Percentiles rank a stretch among this genome's conserved stretches.
phyloP scores from a whole-genome alignment of 345 rosid species.

The Pseudoturritis turrita region DNA sequence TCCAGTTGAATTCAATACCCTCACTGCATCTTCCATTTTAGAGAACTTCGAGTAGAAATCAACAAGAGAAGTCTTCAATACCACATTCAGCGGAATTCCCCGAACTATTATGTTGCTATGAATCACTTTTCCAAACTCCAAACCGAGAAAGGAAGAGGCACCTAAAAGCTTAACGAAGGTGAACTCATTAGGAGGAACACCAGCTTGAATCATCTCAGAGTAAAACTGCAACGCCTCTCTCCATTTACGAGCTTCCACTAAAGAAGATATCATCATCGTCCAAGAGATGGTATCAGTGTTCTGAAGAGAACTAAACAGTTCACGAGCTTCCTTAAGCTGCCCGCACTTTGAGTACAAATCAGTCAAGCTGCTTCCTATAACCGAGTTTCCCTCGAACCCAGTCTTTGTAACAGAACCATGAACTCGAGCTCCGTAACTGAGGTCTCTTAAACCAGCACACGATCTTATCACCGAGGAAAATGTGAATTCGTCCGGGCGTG shows the following conservation, averaged over 20 bases:
- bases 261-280: slow-evolving; percentile 63
- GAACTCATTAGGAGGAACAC: slow-evolving; percentile 51
- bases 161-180: slow-evolving; percentile 57
- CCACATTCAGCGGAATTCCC: slow-evolving; percentile 50
- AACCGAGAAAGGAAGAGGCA: slow-evolving; percentile 42
- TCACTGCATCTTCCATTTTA: slow-evolving; percentile 46
- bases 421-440: slow-evolving; percentile 37
- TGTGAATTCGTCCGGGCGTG: slow-evolving; percentile 57
- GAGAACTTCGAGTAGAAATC: slow-evolving; percentile 48
- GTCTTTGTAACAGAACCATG: slow-evolving; percentile 47
- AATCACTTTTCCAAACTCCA: slow-evolving; percentile 45
- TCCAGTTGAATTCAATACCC: slow-evolving; percentile 37
- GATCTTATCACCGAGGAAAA: slow-evolving; percentile 51
- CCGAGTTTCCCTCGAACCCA: slow-evolving; percentile 46
- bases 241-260: slow-evolving; percentile 45
- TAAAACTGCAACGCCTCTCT: slow-evolving; percentile 45
- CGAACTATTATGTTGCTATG: slow-evolving; percentile 46
- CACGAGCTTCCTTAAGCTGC: slow-evolving; percentile 37
- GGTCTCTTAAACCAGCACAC: slow-evolving; percentile 43
- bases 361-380: slow-evolving; percentile 45
- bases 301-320: slow-evolving; percentile 37
- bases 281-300: slow-evolving; percentile 54
- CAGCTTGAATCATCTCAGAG: slow-evolving; percentile 44
- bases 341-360: slow-evolving; percentile 57
- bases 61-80: slow-evolving; percentile 60